phyloP scores from a whole-genome alignment of 1,284 basidiomycete species.

The Kalmanozyma brasiliensis region DNA sequence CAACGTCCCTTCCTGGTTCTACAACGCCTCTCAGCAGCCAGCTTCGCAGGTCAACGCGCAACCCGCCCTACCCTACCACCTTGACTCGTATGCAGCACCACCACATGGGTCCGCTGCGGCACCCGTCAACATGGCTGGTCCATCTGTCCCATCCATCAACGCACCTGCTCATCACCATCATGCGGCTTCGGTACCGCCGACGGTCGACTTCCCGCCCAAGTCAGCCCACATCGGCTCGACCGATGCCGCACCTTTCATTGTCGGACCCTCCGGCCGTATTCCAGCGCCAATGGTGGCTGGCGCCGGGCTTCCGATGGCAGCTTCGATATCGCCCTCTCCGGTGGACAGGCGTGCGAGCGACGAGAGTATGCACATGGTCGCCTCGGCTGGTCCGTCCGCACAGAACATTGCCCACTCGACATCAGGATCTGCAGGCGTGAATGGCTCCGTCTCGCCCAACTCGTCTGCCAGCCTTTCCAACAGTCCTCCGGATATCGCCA shows the following conservation, averaged over 20 bases:
- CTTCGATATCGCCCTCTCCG: slow-evolving; percentile 8
- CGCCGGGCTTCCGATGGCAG: slow-evolving; percentile 1
- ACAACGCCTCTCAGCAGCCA: slow-evolving; percentile 8
- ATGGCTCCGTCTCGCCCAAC: slow-evolving; percentile 26
- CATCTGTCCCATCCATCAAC: slow-evolving; percentile 6
- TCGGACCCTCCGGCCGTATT: slow-evolving; percentile 5
- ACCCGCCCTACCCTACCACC: slow-evolving; percentile 12
- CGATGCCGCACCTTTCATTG: slow-evolving; percentile 13
- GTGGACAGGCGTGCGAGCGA: slow-evolving; percentile 22
- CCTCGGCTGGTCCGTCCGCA: slow-evolving; percentile 5
- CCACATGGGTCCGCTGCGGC: slow-evolving; percentile 8
- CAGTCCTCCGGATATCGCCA: slow-evolving; percentile 16
- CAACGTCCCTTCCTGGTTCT: slow-evolving; percentile 31
- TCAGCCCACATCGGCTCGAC: slow-evolving; percentile 6
- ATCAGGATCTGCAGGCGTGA: slow-evolving; percentile 20
- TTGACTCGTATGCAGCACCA: slow-evolving; percentile 15
- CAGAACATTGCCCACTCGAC: slow-evolving; percentile 11
- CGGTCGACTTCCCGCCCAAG: slow-evolving; percentile 1
- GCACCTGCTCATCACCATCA: slow-evolving; percentile 1
- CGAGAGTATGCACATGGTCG: slow-evolving; percentile 6
- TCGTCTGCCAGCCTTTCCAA: slow-evolving; percentile 28
- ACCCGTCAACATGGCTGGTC: slow-evolving; percentile 9
- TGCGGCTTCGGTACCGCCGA: slow-evolving; percentile 1
- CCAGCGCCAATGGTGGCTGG: neutral
- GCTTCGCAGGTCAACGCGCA: neutral